Conservation (phyloP, 305 asterid genomes). For the Euphrasia arctica region DNA sequence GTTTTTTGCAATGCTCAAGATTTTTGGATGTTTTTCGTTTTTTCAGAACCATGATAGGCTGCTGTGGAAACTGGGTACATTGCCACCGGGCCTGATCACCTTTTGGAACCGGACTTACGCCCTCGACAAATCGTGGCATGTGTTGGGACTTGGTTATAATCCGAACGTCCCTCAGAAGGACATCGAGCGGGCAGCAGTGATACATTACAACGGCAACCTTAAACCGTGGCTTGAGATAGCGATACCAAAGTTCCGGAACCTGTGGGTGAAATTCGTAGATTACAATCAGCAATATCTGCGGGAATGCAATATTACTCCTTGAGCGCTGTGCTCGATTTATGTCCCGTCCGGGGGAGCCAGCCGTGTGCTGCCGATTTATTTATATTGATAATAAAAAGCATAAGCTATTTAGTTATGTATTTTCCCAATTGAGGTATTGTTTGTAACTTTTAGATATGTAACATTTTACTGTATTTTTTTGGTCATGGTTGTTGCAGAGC, state of each 20-base stretch:
- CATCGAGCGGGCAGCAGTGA: conserved; percentile 73
- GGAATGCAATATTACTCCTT: conserved; percentile 83
- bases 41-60: conserved; percentile 79
- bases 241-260: conserved; percentile 67
- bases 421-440: conserved; percentile 13
- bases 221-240: conserved; percentile 97
- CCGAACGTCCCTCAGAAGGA: conserved; percentile 64
- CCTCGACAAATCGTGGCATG: conserved; percentile 84
- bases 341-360: not conserved
- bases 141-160: conserved; percentile 86
- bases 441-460: conserved; percentile 17
- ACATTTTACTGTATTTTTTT: conserved; percentile 21
- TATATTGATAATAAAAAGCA: conserved; percentile 4
- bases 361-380: conserved; percentile 5
- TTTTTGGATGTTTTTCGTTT: not conserved
- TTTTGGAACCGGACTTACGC: conserved; percentile 71
- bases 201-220: conserved; percentile 87
- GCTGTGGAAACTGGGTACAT: conserved; percentile 90
- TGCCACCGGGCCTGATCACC: conserved; percentile 86
- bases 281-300: conserved; percentile 60
- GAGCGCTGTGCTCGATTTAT: not conserved
- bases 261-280: conserved; percentile 69
- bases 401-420: conserved; percentile 23
- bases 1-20: conserved; percentile 11
- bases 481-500: conserved; percentile 29